Evolutionary conservation across 2,329 filamentous ascomycete species (phyloP).

Genomic region (Xylaria digitata): DNA sequence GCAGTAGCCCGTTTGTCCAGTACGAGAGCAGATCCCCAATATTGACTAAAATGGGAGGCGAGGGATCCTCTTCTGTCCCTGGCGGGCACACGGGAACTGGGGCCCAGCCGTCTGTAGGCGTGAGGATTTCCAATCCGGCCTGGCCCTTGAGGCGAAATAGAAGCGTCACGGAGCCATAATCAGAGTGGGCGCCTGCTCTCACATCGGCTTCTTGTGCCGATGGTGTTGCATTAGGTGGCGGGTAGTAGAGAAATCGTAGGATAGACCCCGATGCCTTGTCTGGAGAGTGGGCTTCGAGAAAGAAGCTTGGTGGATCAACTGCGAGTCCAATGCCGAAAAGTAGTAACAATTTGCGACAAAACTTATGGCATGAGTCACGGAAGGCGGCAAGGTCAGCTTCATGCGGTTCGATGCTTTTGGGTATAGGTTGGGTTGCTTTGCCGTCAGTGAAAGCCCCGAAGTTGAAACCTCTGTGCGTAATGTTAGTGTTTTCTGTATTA

Average conservation of each 20-base stretch:
- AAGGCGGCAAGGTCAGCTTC: slow-evolving; percentile 74
- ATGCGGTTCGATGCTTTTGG: slow-evolving; percentile 68
- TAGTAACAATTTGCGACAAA: slow-evolving; percentile 78
- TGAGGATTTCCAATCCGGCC: slow-evolving; percentile 85
- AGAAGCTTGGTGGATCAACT: slow-evolving; percentile 64
- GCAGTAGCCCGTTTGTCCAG: slow-evolving; percentile 90
- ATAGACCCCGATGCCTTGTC: slow-evolving; percentile 65
- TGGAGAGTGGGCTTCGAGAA: slow-evolving; percentile 63
- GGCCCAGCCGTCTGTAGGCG: slow-evolving; percentile 66
- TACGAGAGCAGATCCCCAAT: slow-evolving; percentile 78
- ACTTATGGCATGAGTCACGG: slow-evolving; percentile 73
- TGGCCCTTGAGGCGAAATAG: slow-evolving; percentile 89
- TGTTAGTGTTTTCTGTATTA: slow-evolving; percentile 24
- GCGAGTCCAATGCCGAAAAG: slow-evolving; percentile 83
- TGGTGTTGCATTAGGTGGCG: slow-evolving; percentile 60
- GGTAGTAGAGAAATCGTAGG: slow-evolving; percentile 80
- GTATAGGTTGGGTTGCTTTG: slow-evolving; percentile 81
- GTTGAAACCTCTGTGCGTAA: slow-evolving; percentile 80
- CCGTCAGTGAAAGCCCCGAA: slow-evolving; percentile 79
- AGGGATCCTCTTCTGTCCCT: slow-evolving; percentile 66
- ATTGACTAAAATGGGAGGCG: slow-evolving; percentile 84
- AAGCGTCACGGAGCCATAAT: slow-evolving; percentile 79
- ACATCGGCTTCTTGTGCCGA: slow-evolving; percentile 68
- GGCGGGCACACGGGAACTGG: slow-evolving; percentile 75
- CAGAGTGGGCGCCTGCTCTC: slow-evolving; percentile 90